Evolutionary conservation across 1,284 basidiomycete genomes (phyloP), one percentile per base, ranked within the genome.

Genomic region (Pyrrhoderma noxium): DNA sequence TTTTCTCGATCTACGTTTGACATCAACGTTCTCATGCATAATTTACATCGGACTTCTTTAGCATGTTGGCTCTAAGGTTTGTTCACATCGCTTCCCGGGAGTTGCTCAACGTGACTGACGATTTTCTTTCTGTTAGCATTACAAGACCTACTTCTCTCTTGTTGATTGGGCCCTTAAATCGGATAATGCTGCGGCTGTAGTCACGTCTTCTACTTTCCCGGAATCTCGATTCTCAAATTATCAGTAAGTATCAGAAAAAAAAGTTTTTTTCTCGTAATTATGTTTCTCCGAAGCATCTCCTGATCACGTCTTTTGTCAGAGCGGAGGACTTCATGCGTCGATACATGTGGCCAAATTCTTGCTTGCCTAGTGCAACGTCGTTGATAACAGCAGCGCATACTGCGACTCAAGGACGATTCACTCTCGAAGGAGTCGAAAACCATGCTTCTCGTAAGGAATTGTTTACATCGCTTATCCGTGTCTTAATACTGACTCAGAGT

Each of bases 301-400:
- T 31, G 11, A 31, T 31, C 27, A 31, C 27, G 27, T 31, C 27
- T 21, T 60, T 60, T 60, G n/a, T 38, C 60, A 70, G 61, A 55
- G 59, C 66, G 5, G 68, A 70, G 40, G 72, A 92, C 66, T 92
- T 92, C 67, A 91, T 92, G 78, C 79, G 86, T 47, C 85, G 85
- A 59, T 94, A 90, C 70, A 87, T 93, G 80, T 94, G 92, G 87
- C 91, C 92, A 2, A 93, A 93, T 59, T 89, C 88, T 1, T 89
- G 86, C 65, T 70, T 93, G 22, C 91, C 91, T 1, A 89, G 85
- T 49, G 85, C 91, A 14, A 89, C 86, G 1, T 74, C 78, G 5
- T 69, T 89, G 41, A 79, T 87, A 52, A 78, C 80, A 49, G 80
- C 78, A 38, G 82, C 82, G 7, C 74, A 85, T 44, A 63, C 71